These are phyloP conservation scores for Apophysomyces trapeziformis DNA, from an alignment of 371 early-diverging fungal species.

Conservation along the genomic window DNA sequence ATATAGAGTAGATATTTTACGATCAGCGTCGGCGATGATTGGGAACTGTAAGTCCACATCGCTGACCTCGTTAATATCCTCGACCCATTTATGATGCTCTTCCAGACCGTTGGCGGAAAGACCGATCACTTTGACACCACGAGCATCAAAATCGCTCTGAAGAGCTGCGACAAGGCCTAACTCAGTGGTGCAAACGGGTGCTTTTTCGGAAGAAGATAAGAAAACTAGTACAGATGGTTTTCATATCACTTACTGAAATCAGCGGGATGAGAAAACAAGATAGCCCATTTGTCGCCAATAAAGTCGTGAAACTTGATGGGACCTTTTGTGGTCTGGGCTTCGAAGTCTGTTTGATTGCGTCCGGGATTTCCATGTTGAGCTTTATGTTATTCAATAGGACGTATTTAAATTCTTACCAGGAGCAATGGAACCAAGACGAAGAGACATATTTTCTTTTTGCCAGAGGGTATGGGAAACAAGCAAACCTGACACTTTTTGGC, in stretches of 20 bases:
- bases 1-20: conserved; percentile 84
- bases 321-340: conserved; percentile 86
- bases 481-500: neutral
- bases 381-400: no score
- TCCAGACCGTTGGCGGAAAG: conserved; percentile 86
- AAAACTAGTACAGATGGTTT: neutral
- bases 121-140: conserved; percentile 91
- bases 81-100: conserved; percentile 87
- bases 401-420: conserved; percentile 42
- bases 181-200: conserved; percentile 97
- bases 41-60: conserved; percentile 83
- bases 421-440: conserved; percentile 67
- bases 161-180: conserved; percentile 89
- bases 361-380: no score
- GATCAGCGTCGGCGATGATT: conserved; percentile 90
- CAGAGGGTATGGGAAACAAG: conserved; percentile 17
- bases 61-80: conserved; percentile 89
- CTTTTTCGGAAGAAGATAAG: conserved; percentile 24
- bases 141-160: conserved; percentile 72
- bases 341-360: conserved; percentile 61
- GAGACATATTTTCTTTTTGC: conserved; percentile 46
- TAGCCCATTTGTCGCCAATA: conserved; percentile 86
- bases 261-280: conserved; percentile 95
- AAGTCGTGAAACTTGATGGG: conserved; percentile 88
- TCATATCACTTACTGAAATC: conserved; percentile 77